phyloP scores from a whole-genome alignment of 495 filamentous ascomycete species.

The Entonaema liquescens region DNA sequence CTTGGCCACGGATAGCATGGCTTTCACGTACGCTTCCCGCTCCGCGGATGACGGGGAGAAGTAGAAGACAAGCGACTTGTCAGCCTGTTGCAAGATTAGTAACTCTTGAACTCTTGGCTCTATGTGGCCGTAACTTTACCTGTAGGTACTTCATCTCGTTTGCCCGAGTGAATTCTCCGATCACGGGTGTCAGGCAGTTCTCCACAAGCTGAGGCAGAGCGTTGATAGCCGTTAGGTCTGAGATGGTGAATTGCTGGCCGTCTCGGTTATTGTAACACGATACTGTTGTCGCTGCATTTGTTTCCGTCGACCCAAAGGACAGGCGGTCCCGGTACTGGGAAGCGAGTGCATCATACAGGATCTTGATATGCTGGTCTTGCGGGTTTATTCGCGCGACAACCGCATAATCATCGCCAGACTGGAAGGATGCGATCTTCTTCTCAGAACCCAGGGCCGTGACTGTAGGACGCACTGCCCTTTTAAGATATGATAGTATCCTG shows the following conservation, averaged over 20 bases:
- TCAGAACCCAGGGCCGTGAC: conserved; percentile 42
- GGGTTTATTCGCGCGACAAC: conserved; percentile 52
- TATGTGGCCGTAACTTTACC: conserved; percentile 35
- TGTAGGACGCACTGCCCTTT: conserved; percentile 47
- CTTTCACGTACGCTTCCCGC: conserved; percentile 42
- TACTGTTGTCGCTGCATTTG: conserved; percentile 39
- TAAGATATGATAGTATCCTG: conserved; percentile 55
- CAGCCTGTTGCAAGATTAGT: conserved; percentile 42
- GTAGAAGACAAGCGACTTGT: conserved; percentile 58
- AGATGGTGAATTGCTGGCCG: conserved; percentile 45
- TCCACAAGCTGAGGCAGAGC: conserved; percentile 51
- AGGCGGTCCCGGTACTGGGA: conserved; percentile 48
- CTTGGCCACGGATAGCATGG: conserved; percentile 54
- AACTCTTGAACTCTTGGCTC: background rate
- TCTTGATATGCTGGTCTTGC: conserved; percentile 32
- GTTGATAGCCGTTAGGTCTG: conserved; percentile 43
- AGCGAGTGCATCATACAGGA: conserved; percentile 44
- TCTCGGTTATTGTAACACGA: conserved; percentile 55
- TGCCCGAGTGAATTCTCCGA: conserved; percentile 56
- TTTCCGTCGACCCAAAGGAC: conserved; percentile 52
- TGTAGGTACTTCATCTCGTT: conserved; percentile 55
- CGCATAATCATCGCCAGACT: conserved; percentile 51
- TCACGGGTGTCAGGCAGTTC: conserved; percentile 47
- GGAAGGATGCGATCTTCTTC: conserved; percentile 46
- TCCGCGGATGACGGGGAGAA: conserved; percentile 45